Evolutionary conservation across 2,329 filamentous ascomycete genomes (phyloP).

Genomic region (Fusarium brachygibbosum): DNA sequence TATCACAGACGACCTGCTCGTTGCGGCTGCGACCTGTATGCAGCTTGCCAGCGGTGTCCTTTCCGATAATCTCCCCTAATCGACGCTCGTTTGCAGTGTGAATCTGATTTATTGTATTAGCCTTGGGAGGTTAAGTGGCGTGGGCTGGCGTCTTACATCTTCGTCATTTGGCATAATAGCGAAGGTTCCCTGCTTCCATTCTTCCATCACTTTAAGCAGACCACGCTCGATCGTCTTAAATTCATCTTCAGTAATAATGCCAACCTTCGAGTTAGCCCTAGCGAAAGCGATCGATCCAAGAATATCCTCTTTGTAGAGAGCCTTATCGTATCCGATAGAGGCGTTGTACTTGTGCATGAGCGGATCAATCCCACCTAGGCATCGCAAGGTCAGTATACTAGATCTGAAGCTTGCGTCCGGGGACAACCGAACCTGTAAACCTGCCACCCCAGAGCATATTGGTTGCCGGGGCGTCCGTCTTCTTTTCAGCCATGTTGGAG

Average conservation of each 20-base stretch:
- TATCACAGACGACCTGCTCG: conserved; percentile 90
- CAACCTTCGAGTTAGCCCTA: conserved; percentile 80
- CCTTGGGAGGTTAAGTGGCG: conserved; percentile 15
- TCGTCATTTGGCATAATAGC: conserved; percentile 64
- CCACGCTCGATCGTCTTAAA: conserved; percentile 82
- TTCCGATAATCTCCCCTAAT: conserved; percentile 87
- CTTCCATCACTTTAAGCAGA: conserved; percentile 68
- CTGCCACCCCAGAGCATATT: conserved; percentile 56
- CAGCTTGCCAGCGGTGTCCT: conserved; percentile 86
- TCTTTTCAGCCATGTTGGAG: conserved; percentile 3
- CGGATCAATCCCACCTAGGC: conserved; percentile 75
- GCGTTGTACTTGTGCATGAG: conserved; percentile 89
- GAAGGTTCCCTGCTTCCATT: conserved; percentile 68
- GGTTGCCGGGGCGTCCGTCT: neutral
- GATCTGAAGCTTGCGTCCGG: conserved; percentile 40
- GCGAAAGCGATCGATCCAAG: conserved; percentile 85
- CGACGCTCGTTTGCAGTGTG: conserved; percentile 80
- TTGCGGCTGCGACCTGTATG: conserved; percentile 91
- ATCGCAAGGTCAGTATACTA: conserved; percentile 49
- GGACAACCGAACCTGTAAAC: neutral
- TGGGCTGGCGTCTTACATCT: conserved; percentile 57
- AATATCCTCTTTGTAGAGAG: conserved; percentile 85
- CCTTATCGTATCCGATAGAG: conserved; percentile 79
- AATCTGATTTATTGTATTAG: conserved; percentile 52
- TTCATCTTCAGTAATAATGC: conserved; percentile 80